Evolutionary conservation across 169 alveolate species (phyloP).

Genomic region (Eimeria necatrix): DNA sequence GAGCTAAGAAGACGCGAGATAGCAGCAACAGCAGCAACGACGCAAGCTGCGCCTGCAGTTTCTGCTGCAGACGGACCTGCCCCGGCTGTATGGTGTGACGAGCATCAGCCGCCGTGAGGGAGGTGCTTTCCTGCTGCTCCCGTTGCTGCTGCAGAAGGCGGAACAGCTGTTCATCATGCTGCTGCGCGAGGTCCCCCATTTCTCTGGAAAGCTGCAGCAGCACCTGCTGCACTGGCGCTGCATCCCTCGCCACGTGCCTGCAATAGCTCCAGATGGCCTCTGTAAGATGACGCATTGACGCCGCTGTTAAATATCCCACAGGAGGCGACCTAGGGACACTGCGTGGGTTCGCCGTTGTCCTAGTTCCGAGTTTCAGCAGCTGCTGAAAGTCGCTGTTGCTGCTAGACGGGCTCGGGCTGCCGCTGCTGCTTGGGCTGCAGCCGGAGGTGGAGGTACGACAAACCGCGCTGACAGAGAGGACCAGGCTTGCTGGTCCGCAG

Average conservation of each 20-base stretch:
- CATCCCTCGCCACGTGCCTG: neutral
- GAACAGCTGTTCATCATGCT: neutral
- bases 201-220: slow-evolving; percentile 3
- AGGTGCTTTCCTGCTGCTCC: neutral
- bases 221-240: slow-evolving; percentile 13
- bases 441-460: neutral
- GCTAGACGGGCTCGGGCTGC: neutral
- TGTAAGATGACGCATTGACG: neutral
- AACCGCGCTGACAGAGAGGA: neutral
- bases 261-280: slow-evolving; percentile 1
- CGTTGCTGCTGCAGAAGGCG: neutral
- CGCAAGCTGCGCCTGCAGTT: slow-evolving; percentile 5
- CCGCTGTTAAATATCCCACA: neutral
- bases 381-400: neutral
- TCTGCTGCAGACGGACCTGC: neutral
- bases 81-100: neutral
- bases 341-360: neutral
- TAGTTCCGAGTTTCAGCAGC: neutral
- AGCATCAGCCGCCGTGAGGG: neutral
- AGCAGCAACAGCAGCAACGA: slow-evolving; percentile 51
- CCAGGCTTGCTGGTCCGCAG: neutral
- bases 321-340: neutral
- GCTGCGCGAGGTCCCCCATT: neutral
- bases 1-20: neutral
- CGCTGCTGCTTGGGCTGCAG: neutral